phyloP scores from a whole-genome alignment of 371 early-diverging fungal genomes.

The Chytridium lagenaria region DNA sequence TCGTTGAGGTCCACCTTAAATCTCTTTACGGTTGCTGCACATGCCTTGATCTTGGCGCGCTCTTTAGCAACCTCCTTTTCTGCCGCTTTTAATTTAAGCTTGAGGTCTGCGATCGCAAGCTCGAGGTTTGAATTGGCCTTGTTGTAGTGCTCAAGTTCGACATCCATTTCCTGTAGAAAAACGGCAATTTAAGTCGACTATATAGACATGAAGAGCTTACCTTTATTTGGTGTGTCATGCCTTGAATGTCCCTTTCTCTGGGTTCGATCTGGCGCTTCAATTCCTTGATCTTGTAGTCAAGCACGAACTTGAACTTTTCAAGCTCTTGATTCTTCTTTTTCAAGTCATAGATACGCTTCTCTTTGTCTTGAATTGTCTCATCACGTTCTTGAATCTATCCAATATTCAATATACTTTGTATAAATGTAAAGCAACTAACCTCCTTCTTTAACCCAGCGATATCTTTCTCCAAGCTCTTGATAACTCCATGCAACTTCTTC shows the following conservation, averaged over 20 bases:
- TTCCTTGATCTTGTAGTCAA: conserved; percentile 67
- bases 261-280: conserved; percentile 66
- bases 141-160: conserved; percentile 59
- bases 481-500: conserved; percentile 61
- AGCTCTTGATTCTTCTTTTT: conserved; percentile 69
- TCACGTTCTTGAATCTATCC: conserved; percentile 62
- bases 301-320: conserved; percentile 68
- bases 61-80: conserved; percentile 59
- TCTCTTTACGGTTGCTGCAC: conserved; percentile 42
- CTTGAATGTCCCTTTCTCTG: conserved; percentile 60
- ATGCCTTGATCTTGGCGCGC: conserved; percentile 40
- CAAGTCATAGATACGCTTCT: conserved; percentile 61
- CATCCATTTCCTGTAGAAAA: conserved; percentile 64
- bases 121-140: conserved; percentile 55
- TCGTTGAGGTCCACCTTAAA: conserved; percentile 62
- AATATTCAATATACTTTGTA: not conserved
- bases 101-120: conserved; percentile 55
- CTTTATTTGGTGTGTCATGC: conserved; percentile 61
- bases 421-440: conserved; percentile 36
- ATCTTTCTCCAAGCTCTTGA: conserved; percentile 64
- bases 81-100: conserved; percentile 57
- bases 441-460: conserved; percentile 62
- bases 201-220: conserved; percentile 15
- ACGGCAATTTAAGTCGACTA: not conserved
- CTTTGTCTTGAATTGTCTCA: conserved; percentile 66